phyloP scores from a whole-genome alignment of 306 rosid species.

The Bauhinia variegata region DNA sequence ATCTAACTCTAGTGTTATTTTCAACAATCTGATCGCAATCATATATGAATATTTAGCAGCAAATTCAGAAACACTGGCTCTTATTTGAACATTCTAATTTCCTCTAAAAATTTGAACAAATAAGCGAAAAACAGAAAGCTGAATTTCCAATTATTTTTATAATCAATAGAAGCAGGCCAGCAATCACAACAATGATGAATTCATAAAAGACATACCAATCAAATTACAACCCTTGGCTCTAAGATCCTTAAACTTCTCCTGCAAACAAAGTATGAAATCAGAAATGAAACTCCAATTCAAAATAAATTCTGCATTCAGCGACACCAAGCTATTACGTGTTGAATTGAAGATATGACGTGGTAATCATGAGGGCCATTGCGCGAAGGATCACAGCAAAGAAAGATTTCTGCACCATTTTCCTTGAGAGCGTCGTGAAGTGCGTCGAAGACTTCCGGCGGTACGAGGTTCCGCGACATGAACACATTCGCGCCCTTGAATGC shows the following conservation, averaged over 20 bases:
- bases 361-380: conserved; percentile 76
- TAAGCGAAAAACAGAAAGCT: background rate
- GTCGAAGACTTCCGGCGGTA: conserved; percentile 87
- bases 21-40: conserved; percentile 8
- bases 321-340: conserved; percentile 56
- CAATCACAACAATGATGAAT: background rate
- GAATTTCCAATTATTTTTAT: background rate
- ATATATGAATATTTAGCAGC: conserved; percentile 7
- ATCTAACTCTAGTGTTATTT: conserved; percentile 7
- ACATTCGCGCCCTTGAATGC: conserved; percentile 75
- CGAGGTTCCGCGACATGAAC: conserved; percentile 89
- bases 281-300: conserved; percentile 11
- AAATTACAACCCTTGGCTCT: conserved; percentile 76
- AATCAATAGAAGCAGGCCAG: background rate
- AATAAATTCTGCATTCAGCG: background rate
- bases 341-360: conserved; percentile 73
- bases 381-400: conserved; percentile 86
- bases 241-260: conserved; percentile 88
- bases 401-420: conserved; percentile 70
- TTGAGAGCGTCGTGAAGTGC: conserved; percentile 85
- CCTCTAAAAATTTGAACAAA: background rate
- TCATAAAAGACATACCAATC: conserved; percentile 52
- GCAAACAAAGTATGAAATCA: conserved; percentile 16
- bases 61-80: conserved; percentile 7
- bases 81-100: background rate